phyloP scores from a whole-genome alignment of 192 early-diverging fungal genomes.

The Backusella australiensis region DNA sequence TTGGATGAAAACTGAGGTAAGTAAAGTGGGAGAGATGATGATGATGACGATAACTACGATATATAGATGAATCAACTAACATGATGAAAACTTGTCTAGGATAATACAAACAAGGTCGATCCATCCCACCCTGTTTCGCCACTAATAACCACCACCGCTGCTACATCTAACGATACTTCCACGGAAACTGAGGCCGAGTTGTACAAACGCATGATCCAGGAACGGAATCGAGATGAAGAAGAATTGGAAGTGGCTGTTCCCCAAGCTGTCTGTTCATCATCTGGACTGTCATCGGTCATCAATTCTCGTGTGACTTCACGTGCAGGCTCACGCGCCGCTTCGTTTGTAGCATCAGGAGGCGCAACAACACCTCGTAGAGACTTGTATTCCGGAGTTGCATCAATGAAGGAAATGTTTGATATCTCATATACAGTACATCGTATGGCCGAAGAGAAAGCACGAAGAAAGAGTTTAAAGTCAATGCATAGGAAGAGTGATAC shows the following conservation, averaged over 20 bases:
- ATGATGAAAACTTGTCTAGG: background rate
- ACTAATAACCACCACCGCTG: background rate
- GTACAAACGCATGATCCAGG: slow-evolving; percentile 18
- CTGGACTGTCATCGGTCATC: background rate
- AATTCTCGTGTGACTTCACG: slow-evolving; percentile 14
- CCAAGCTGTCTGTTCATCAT: background rate
- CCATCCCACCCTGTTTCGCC: background rate
- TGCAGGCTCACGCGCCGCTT: background rate
- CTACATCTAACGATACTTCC: background rate
- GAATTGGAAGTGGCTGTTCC: slow-evolving; percentile 9
- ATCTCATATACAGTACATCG: slow-evolving; percentile 72
- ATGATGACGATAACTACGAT: background rate
- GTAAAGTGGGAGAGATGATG: background rate
- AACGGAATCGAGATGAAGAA: slow-evolving; percentile 4
- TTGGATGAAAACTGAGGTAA: slow-evolving; percentile 51
- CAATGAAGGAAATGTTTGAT: slow-evolving; percentile 73
- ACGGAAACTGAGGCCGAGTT: slow-evolving; percentile 3
- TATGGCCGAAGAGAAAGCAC: slow-evolving; percentile 57
- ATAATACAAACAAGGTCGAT: background rate
- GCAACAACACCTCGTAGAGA: slow-evolving; percentile 13
- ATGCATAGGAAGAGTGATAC: background rate
- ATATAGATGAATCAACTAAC: background rate
- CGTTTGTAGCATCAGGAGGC: background rate
- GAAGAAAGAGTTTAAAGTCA: slow-evolving; percentile 1
- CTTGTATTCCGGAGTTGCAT: slow-evolving; percentile 22